Conservation (phyloP, 2,329 filamentous ascomycete species). For the Paraconiothyrium brasiliense region DNA sequence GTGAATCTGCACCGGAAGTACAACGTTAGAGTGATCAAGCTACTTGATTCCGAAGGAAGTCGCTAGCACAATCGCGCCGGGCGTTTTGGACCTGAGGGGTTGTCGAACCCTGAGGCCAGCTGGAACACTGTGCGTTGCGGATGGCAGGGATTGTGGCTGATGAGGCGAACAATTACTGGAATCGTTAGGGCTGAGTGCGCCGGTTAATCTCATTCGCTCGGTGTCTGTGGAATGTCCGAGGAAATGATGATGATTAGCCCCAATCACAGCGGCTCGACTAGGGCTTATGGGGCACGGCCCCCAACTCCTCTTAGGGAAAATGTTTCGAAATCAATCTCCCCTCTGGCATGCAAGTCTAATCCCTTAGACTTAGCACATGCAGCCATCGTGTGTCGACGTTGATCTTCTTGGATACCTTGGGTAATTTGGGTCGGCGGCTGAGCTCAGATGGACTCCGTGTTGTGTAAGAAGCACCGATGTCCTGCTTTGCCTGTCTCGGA, state of each 20-base stretch:
- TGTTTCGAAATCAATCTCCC: slow-evolving; percentile 16
- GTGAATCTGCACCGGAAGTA: no score
- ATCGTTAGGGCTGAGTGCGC: not conserved
- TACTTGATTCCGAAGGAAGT: not conserved
- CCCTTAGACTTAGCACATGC: no score
- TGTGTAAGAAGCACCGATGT: not conserved
- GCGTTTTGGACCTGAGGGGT: not conserved
- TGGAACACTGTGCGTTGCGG: not conserved
- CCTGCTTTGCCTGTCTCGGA: not conserved
- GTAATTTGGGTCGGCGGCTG: not conserved
- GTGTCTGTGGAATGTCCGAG: not conserved
- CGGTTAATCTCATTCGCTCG: not conserved
- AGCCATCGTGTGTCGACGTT: no score
- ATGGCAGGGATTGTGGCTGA: not conserved
- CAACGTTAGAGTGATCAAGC: slow-evolving; percentile 10
- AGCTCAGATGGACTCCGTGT: not conserved
- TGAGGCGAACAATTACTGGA: not conserved
- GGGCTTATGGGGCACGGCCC: slow-evolving; percentile 5
- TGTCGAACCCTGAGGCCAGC: not conserved
- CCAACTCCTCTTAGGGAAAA: not conserved
- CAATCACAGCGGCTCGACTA: not conserved
- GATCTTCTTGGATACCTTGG: not conserved
- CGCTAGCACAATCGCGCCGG: not conserved
- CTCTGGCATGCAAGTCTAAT: not conserved
- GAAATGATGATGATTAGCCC: not conserved